Evolutionary conservation across 192 early-diverging fungal species (phyloP).

Genomic region (Mortierella claussenii): DNA sequence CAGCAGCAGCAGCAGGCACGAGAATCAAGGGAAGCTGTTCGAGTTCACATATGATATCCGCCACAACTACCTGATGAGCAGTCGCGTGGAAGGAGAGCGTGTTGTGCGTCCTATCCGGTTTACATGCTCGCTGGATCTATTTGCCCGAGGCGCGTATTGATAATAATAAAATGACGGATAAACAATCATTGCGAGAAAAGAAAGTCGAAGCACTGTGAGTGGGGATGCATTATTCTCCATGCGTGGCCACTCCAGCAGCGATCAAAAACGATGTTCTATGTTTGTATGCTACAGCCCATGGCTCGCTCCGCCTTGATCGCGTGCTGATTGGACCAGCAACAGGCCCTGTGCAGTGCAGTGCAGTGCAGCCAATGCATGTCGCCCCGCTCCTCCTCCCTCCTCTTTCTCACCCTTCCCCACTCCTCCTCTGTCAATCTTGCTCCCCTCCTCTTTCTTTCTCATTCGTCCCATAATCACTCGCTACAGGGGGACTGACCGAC

Average conservation of each 20-base stretch:
- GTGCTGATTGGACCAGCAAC: too few relatives aligned
- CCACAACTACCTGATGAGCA: slow-evolving; percentile 25
- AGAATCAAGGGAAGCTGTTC: slow-evolving; percentile 4
- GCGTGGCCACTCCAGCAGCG: too few relatives aligned
- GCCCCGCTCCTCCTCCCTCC: too few relatives aligned
- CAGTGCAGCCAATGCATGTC: too few relatives aligned
- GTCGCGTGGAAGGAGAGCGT: slow-evolving; percentile 26
- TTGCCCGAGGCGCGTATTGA: slow-evolving; percentile 5
- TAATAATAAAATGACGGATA: not conserved
- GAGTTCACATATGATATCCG: slow-evolving; percentile 31
- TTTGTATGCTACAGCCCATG: too few relatives aligned
- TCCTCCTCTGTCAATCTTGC: not conserved
- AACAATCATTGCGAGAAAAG: not conserved
- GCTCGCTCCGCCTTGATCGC: too few relatives aligned
- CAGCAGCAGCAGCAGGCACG: not conserved
- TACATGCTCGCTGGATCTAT: slow-evolving; percentile 25
- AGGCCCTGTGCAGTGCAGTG: too few relatives aligned
- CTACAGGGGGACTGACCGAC: too few relatives aligned
- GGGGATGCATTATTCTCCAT: too few relatives aligned
- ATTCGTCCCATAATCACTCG: too few relatives aligned
- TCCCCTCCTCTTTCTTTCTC: slow-evolving; percentile 3
- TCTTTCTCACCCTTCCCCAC: not conserved
- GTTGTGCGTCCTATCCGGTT: slow-evolving; percentile 30
- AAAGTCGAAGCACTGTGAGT: too few relatives aligned
- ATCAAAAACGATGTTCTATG: too few relatives aligned